phyloP scores from a whole-genome alignment of 352 stramenopile species.

The Phytophthora foliorum region DNA sequence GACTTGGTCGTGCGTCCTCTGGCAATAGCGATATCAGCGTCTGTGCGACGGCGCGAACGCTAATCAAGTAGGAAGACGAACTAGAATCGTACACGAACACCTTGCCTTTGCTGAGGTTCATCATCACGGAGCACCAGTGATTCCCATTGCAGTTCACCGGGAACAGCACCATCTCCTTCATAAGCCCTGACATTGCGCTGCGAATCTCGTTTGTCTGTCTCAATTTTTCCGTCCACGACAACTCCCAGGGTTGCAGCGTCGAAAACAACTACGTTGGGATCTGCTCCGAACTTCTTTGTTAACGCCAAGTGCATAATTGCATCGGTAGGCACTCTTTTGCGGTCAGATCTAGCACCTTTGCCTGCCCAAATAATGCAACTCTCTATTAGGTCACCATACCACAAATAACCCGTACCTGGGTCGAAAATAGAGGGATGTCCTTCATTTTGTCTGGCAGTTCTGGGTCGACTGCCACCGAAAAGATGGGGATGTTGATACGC shows the following conservation, averaged over 20 bases:
- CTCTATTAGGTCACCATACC: not conserved
- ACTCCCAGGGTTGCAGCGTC: slow-evolving; percentile 1
- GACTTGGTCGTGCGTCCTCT: not conserved
- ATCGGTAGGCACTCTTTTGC: slow-evolving; percentile 1
- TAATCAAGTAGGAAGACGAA: not conserved
- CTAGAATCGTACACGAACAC: slow-evolving; percentile 14
- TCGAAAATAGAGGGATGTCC: slow-evolving; percentile 1
- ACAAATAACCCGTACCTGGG: not conserved
- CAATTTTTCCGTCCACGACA: not conserved
- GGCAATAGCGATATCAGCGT: slow-evolving; percentile 1
- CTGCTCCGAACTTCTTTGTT: not conserved
- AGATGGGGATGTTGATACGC: not conserved
- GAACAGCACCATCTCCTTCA: slow-evolving; percentile 3
- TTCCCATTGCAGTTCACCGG: slow-evolving; percentile 23
- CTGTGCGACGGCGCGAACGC: slow-evolving; percentile 13
- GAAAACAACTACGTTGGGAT: slow-evolving; percentile 4
- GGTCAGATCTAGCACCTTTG: not conserved
- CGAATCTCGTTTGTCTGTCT: not conserved
- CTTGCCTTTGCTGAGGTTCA: slow-evolving; percentile 1
- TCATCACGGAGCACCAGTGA: slow-evolving; percentile 29
- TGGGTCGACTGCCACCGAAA: slow-evolving; percentile 1
- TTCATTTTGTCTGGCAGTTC: not conserved
- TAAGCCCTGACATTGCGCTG: not conserved
- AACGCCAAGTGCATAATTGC: not conserved
- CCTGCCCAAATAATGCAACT: not conserved